Evolutionary conservation across 176 grass and related monocot species (phyloP).

Genomic region (Cenchrus purpureus): DNA sequence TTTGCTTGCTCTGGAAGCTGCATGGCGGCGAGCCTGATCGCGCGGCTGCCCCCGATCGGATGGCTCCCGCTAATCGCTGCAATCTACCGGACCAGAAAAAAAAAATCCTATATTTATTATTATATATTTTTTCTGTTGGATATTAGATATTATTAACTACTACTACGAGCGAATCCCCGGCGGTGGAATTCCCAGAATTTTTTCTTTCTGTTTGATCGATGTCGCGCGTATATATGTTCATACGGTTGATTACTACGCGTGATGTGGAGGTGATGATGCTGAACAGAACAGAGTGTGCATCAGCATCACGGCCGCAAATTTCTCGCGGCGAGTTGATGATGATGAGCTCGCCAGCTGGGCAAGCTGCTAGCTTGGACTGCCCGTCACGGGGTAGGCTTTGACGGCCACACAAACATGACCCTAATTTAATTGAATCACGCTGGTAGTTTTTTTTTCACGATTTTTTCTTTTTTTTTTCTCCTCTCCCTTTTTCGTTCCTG

Average conservation of each 20-base stretch:
- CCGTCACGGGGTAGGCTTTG: conserved; percentile 35
- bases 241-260: neutral
- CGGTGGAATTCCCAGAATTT: neutral
- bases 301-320: neutral
- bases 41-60: neutral
- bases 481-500: neutral
- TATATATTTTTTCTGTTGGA: neutral
- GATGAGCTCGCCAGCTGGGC: conserved; percentile 31
- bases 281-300: neutral
- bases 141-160: neutral
- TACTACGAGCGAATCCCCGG: neutral
- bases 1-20: conserved; percentile 5
- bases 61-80: neutral
- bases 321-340: neutral
- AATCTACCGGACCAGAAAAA: neutral
- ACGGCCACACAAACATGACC: neutral
- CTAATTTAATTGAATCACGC: neutral
- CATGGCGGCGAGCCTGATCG: conserved; percentile 12
- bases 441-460: neutral
- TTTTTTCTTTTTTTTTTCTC: neutral
- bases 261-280: neutral
- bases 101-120: neutral
- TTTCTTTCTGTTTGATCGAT: neutral
- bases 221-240: neutral
- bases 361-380: neutral